phyloP scores from a whole-genome alignment of 306 rosid genomes.

The Canavalia ensiformis region DNA sequence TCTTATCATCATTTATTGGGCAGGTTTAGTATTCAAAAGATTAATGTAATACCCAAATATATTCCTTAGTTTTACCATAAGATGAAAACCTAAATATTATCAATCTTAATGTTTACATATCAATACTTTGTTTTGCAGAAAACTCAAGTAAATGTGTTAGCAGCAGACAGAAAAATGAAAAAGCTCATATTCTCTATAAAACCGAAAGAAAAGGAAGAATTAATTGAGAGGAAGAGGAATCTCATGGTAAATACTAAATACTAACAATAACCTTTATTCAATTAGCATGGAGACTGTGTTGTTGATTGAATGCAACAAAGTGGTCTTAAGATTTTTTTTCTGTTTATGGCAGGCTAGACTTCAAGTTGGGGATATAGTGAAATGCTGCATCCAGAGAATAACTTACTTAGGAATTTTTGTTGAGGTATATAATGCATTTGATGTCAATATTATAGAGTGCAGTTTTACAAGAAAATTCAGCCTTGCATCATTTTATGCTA shows the following conservation, averaged over 20 bases:
- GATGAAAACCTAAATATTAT: constrained; percentile 38
- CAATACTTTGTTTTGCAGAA: constrained; percentile 65
- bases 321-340: constrained; percentile 42
- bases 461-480: constrained; percentile 30
- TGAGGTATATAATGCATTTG: constrained; percentile 69
- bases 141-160: constrained; percentile 68
- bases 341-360: constrained; percentile 75
- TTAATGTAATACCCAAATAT: constrained; percentile 31
- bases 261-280: constrained; percentile 22
- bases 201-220: constrained; percentile 84
- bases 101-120: constrained; percentile 42
- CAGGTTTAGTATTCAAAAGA: constrained; percentile 69
- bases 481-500: constrained; percentile 28
- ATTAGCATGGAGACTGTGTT: constrained; percentile 32
- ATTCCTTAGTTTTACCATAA: constrained; percentile 12
- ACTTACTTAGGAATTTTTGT: constrained; percentile 94
- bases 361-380: constrained; percentile 91
- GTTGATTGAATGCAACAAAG: constrained; percentile 45
- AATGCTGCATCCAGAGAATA: constrained; percentile 82
- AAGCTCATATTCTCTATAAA: constrained; percentile 81
- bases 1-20: constrained; percentile 88
- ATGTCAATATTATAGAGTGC: constrained; percentile 35
- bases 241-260: constrained; percentile 72
- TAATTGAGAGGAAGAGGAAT: constrained; percentile 77
- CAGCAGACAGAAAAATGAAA: constrained; percentile 74